Evolutionary conservation across 1,139 yeast genomes (phyloP), one percentile per base, ranked within the genome.

Genomic region (Saccharomyces pastorianus): DNA sequence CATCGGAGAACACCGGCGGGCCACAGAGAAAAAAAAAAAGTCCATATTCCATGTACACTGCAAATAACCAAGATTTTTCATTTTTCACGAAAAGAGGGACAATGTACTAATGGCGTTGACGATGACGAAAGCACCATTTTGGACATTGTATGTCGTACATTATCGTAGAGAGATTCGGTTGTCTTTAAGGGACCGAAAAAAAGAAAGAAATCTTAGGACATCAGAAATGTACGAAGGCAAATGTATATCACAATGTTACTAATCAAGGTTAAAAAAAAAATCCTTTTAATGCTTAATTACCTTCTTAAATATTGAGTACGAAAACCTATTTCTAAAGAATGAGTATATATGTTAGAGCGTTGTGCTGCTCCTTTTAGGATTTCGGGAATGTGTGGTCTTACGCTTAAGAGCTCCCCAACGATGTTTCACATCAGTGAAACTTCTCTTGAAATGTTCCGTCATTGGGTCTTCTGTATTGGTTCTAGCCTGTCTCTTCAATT

Each of bases 401-500:
- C 23, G 25, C 20, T 20, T 38, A 38, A 38, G 44, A 20, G 7
- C 44, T 11, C 25, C 44, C 44, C 44, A 38, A 38, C 44, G 44
- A 38, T 38, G 44, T 38, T 38, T 38, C 3, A 20, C 44, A 20
- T 38, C 44, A 13, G 25, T 38, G 6, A 38, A 14, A 6, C 44
- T 38, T 20, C 44, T 38, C 44, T 38, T 38, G 44, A 38, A 11
- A 38, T 38, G 44, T 13, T 38, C 44, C 25, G 44, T 38, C 44
- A 38, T 38, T 6, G 44, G 44, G 11, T 38, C 44, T 20, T 38
- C 44, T 20, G 44, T 38, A 38, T 38, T 20, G 25, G 44, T 17
- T 11, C 25, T 38, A 26, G 44, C 25, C 26, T 38, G 44, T 20
- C 26, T 38, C 44, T 55, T 58, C 48, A 59, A 53, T 29, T 65